Conservation (phyloP, 257 asterid species). For the Eucommia ulmoides region DNA sequence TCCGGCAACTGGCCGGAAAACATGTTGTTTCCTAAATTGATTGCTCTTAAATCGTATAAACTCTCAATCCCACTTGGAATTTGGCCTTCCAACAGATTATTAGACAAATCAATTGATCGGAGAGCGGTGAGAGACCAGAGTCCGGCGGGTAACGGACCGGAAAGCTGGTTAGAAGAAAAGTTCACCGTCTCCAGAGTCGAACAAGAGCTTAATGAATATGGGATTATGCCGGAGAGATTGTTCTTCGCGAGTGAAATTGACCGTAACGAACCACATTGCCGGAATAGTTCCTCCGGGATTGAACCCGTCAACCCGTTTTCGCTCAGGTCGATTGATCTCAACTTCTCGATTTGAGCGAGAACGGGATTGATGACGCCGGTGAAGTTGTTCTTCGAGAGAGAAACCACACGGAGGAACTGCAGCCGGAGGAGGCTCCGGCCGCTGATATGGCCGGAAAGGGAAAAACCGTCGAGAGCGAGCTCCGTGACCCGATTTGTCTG, state of each 20-base stretch:
- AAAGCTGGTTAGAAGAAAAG: constrained; percentile 48
- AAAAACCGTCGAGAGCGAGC: constrained; percentile 38
- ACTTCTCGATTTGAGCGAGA: constrained; percentile 30
- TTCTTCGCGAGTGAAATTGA: constrained; percentile 56
- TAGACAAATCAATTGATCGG: constrained; percentile 50
- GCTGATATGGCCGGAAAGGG: constrained; percentile 67
- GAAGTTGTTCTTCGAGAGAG: constrained; percentile 51
- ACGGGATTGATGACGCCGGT: constrained; percentile 50
- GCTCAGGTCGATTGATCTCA: constrained; percentile 50
- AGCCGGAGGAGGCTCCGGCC: constrained; percentile 47
- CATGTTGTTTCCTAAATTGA: constrained; percentile 37
- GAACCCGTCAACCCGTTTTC: constrained; percentile 38
- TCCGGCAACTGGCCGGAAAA: constrained; percentile 57
- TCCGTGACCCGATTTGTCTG: constrained; percentile 46
- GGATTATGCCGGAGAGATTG: constrained; percentile 54
- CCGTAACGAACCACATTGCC: constrained; percentile 45
- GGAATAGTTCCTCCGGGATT: constrained; percentile 46
- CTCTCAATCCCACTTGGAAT: constrained; percentile 45
- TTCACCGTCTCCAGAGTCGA: constrained; percentile 37
- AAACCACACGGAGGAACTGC: constrained; percentile 33
- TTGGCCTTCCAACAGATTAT: constrained; percentile 56
- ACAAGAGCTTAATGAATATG: constrained; percentile 44
- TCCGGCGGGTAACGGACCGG: constrained; percentile 42
- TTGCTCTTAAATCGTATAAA: constrained; percentile 26
- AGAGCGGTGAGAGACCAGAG: constrained; percentile 49